phyloP scores from a whole-genome alignment of 1,284 basidiomycete genomes.

The Coniophora puteana region DNA sequence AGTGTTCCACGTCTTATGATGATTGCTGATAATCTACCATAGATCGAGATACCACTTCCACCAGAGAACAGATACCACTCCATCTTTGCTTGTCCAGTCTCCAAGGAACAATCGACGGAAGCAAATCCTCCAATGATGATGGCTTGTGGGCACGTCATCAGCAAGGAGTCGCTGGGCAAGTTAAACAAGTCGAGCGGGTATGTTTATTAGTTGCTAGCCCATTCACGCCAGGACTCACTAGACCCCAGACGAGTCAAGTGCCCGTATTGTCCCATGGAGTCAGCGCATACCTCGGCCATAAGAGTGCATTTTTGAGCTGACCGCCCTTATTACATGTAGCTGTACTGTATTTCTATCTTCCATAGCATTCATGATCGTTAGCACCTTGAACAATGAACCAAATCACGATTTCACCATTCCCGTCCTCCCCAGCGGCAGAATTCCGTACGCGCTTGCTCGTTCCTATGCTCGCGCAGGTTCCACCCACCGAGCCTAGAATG shows the following conservation, averaged over 20 bases:
- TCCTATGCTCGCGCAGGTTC: conserved; percentile 23
- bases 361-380: neutral
- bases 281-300: conserved; percentile 52
- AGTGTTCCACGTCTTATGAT: neutral
- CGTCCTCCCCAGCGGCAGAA: no score
- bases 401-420: neutral
- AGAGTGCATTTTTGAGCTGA: conserved; percentile 65
- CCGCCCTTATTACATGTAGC: neutral
- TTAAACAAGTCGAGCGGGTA: conserved; percentile 85
- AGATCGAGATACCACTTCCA: conserved; percentile 94
- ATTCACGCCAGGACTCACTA: conserved; percentile 6
- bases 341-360: conserved; percentile 5
- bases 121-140: conserved; percentile 98
- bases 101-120: conserved; percentile 94
- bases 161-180: conserved; percentile 84
- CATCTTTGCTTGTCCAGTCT: conserved; percentile 96
- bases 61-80: conserved; percentile 91
- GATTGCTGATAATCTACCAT: conserved; percentile 10
- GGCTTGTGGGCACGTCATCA: conserved; percentile 91
- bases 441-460: no score
- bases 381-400: conserved; percentile 6
- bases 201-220: conserved; percentile 29
- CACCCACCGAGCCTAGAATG: conserved; percentile 23
- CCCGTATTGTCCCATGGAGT: conserved; percentile 86
- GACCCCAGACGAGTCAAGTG: conserved; percentile 74